Conservation (phyloP, 2,329 filamentous ascomycete species). For the Hypoxylon sp. region DNA sequence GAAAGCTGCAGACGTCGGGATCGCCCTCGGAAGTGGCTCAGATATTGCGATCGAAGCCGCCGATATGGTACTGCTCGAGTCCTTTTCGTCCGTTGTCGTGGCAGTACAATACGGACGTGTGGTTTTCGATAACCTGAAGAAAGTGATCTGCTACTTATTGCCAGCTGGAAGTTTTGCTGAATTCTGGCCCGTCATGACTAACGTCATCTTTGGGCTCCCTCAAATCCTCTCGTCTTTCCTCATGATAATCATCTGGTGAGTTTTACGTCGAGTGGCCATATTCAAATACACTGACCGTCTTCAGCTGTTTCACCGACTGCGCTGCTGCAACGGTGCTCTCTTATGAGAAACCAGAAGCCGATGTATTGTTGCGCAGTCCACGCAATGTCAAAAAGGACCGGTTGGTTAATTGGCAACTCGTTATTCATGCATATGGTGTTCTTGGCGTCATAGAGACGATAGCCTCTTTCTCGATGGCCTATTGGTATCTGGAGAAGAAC, state of each 20-base stretch:
- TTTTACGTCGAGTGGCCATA: conserved; percentile 44
- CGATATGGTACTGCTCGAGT: conserved; percentile 84
- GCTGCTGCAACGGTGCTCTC: conserved; percentile 79
- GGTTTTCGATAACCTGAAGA: conserved; percentile 85
- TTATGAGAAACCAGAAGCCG: conserved; percentile 82
- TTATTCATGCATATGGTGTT: conserved; percentile 79
- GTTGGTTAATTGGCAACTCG: conserved; percentile 79
- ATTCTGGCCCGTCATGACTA: conserved; percentile 81
- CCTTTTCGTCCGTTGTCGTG: conserved; percentile 78
- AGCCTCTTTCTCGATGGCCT: conserved; percentile 73
- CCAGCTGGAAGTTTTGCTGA: conserved; percentile 81
- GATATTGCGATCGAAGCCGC: conserved; percentile 87
- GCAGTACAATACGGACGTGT: conserved; percentile 79
- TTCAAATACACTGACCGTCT: conserved; percentile 31
- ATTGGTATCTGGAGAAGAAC: conserved; percentile 72
- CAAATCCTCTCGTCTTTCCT: conserved; percentile 80
- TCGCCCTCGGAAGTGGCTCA: conserved; percentile 83
- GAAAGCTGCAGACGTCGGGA: conserved; percentile 83
- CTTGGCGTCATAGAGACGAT: conserved; percentile 74
- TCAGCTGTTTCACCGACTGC: conserved; percentile 81
- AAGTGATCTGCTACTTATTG: conserved; percentile 80
- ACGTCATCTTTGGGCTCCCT: conserved; percentile 78
- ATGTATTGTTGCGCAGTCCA: conserved; percentile 77
- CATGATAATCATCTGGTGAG: conserved; percentile 75
- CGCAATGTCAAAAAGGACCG: conserved; percentile 77